phyloP scores from a whole-genome alignment of 805 yeast species.

The Jamesozyma rosinii region DNA sequence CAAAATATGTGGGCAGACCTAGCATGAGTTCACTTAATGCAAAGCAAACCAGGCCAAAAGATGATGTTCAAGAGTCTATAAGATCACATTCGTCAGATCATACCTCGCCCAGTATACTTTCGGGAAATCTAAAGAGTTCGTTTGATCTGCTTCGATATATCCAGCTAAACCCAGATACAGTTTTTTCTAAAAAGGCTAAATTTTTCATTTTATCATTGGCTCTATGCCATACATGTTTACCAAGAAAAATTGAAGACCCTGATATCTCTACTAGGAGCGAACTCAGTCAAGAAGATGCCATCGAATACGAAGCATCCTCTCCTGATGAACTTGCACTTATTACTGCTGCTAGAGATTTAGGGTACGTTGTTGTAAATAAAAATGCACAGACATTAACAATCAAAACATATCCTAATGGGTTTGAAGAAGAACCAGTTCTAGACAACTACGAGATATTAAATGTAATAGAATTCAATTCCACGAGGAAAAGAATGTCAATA shows the following conservation, averaged over 20 bases:
- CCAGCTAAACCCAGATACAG: slow-evolving; percentile 59
- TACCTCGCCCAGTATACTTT: not conserved
- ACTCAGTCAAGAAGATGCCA: slow-evolving; percentile 33
- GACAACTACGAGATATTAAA: slow-evolving; percentile 73
- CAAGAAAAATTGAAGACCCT: slow-evolving; percentile 35
- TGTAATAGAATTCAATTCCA: slow-evolving; percentile 74
- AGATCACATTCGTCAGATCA: not conserved
- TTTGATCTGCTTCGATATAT: slow-evolving; percentile 58
- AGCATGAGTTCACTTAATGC: slow-evolving; percentile 41
- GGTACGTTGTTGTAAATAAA: slow-evolving; percentile 71
- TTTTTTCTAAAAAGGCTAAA: slow-evolving; percentile 62
- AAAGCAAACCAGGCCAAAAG: not conserved
- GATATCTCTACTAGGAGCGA: slow-evolving; percentile 1
- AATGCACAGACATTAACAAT: slow-evolving; percentile 51
- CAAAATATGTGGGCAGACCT: slow-evolving; percentile 44
- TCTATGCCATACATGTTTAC: slow-evolving; percentile 83
- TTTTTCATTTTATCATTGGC: slow-evolving; percentile 78
- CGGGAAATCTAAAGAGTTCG: slow-evolving; percentile 42
- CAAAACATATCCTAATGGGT: slow-evolving; percentile 77
- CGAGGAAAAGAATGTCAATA: slow-evolving; percentile 92
- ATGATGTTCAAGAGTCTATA: not conserved
- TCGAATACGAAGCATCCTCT: slow-evolving; percentile 85
- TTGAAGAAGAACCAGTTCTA: slow-evolving; percentile 49
- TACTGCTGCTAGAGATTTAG: slow-evolving; percentile 91
- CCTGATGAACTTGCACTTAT: slow-evolving; percentile 95